Percentiles rank a stretch among this genome's conserved stretches.
Evolutionary conservation across 148 eudicot genomes (phyloP).

Genomic region (Cornus controversa): DNA sequence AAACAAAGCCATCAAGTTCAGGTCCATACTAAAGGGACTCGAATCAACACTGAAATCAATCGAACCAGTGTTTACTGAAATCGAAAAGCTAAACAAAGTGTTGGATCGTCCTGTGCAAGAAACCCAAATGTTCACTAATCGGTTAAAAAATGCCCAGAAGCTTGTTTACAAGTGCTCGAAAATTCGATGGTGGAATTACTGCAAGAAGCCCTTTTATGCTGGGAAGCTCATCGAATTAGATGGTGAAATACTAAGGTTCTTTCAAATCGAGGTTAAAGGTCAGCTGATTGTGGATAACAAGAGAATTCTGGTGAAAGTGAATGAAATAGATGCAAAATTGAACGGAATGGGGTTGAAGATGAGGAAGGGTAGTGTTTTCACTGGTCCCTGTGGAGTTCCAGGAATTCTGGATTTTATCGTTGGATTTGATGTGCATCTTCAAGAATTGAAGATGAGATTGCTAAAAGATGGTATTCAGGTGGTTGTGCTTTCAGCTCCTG

Average conservation of each 20-base stretch:
- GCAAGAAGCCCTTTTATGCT: slow-evolving; percentile 1
- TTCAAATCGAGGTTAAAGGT: slow-evolving; percentile 13
- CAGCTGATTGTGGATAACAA: slow-evolving; percentile 2
- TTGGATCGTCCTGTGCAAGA: neutral
- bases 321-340: neutral
- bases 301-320: neutral
- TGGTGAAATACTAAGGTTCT: neutral
- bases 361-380: neutral
- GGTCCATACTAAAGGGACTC: neutral
- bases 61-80: neutral
- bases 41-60: neutral
- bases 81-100: neutral
- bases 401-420: neutral
- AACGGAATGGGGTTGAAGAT: neutral
- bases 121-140: neutral
- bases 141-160: neutral
- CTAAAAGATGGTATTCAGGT: neutral
- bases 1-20: slow-evolving; percentile 6
- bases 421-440: neutral
- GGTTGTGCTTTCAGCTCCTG: neutral
- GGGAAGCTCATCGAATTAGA: slow-evolving; percentile 9
- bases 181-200: slow-evolving; percentile 2
- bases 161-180: slow-evolving; percentile 10
- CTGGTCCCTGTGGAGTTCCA: neutral
- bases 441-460: neutral